Percentiles rank a stretch among this genome's conserved stretches.
Evolutionary conservation across 352 stramenopile species (phyloP).

Genomic region (Phytophthora citricola): DNA sequence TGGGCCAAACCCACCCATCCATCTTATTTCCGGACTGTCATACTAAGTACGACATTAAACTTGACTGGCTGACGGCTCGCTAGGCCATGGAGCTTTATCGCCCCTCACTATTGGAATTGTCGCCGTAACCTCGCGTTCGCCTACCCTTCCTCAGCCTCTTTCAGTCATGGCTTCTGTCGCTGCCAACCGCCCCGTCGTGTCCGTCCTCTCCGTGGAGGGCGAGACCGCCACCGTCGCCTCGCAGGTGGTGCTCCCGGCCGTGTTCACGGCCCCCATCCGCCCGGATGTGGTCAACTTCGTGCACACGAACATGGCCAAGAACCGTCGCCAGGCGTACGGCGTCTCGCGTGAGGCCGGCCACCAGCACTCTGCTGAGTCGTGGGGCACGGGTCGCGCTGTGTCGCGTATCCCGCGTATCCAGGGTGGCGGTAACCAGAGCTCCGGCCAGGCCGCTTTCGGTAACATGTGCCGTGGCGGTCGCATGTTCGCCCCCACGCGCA

Average conservation of each 20-base stretch:
- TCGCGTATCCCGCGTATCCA: slow-evolving; percentile 99
- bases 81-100: not conserved
- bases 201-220: slow-evolving; percentile 92
- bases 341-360: slow-evolving; percentile 96
- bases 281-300: slow-evolving; percentile 99
- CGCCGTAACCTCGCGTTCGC: slow-evolving; percentile 58
- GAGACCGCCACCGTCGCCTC: slow-evolving; percentile 83
- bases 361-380: slow-evolving; percentile 97
- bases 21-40: no score
- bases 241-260: slow-evolving; percentile 93
- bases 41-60: not conserved
- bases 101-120: slow-evolving; percentile 66
- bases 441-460: slow-evolving; percentile 98
- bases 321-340: slow-evolving; percentile 98
- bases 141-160: slow-evolving; percentile 51
- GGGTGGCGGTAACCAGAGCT: slow-evolving; percentile 97
- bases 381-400: slow-evolving; percentile 99
- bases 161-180: slow-evolving; percentile 82
- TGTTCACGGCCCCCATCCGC: slow-evolving; percentile 98
- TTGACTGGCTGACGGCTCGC: not conserved
- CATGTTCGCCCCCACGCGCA: slow-evolving; percentile 99
- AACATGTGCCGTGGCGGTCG: slow-evolving; percentile 99
- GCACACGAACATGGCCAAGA: slow-evolving; percentile 99
- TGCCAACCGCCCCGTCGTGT: slow-evolving; percentile 95
- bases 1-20: no score